Evolutionary conservation across 208 protist genomes (phyloP).

Genomic region (Phytomonas francai): DNA sequence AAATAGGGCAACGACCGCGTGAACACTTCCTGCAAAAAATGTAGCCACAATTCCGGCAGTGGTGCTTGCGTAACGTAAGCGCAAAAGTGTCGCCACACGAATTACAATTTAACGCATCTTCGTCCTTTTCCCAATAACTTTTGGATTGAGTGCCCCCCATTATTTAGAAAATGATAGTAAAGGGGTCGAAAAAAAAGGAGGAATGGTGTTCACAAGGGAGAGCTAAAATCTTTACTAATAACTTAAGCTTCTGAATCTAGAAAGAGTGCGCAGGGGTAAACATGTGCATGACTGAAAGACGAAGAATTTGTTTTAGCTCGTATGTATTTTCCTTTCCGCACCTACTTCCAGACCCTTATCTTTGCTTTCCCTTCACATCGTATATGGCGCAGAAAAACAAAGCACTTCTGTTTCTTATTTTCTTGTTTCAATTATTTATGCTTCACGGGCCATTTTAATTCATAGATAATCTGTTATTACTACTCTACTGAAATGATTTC

Average conservation of each 20-base stretch:
- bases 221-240: not conserved
- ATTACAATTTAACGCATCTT: conserved; percentile 69
- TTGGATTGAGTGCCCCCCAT: conserved; percentile 63
- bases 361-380: not conserved
- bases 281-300: not conserved
- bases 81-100: conserved; percentile 66
- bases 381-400: not conserved
- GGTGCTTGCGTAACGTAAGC: conserved; percentile 76
- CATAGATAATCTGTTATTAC: not conserved
- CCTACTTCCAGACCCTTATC: not conserved
- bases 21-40: conserved; percentile 89
- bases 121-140: conserved; percentile 83
- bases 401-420: not conserved
- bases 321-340: not conserved
- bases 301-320: not conserved
- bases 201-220: not conserved
- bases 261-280: not conserved
- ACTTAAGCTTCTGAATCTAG: not conserved
- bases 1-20: conserved; percentile 34
- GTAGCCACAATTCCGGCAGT: conserved; percentile 92
- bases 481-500: conserved; percentile 1
- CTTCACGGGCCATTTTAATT: not conserved
- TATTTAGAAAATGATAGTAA: conserved; percentile 4
- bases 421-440: not conserved
- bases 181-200: not conserved